Conservation (phyloP, 148 eudicot genomes). For the Amaranthus cruentus region DNA sequence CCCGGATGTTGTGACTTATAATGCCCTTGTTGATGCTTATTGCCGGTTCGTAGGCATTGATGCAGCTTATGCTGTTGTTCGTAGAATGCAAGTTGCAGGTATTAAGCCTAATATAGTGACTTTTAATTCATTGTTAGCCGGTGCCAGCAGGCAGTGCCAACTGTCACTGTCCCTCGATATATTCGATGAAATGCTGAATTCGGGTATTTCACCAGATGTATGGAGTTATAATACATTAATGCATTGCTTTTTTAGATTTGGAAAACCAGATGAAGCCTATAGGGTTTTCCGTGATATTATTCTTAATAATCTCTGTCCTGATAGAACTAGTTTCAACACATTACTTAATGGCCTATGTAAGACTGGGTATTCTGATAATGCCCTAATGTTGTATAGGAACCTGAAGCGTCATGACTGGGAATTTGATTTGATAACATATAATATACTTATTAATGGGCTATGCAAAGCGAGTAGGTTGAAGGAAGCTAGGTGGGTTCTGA, state of each 20-base stretch:
- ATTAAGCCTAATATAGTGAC: conserved; percentile 72
- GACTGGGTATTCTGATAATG: conserved; percentile 58
- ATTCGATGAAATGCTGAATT: conserved; percentile 71
- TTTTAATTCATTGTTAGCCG: conserved; percentile 68
- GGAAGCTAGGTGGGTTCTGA: conserved; percentile 45
- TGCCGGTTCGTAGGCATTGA: conserved; percentile 68
- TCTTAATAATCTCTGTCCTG: conserved; percentile 39
- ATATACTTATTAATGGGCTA: conserved; percentile 70
- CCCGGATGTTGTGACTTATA: conserved; percentile 86
- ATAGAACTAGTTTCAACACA: conserved; percentile 57
- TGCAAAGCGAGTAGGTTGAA: conserved; percentile 55
- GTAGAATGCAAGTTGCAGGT: conserved; percentile 80
- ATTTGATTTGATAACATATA: conserved; percentile 64
- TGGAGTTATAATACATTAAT: conserved; percentile 89
- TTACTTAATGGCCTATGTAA: conserved; percentile 77
- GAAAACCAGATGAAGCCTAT: conserved; percentile 71
- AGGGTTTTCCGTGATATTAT: conserved; percentile 51
- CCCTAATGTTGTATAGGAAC: conserved; percentile 63
- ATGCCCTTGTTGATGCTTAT: conserved; percentile 71
- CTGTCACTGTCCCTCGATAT: conserved; percentile 43
- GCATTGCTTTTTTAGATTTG: conserved; percentile 71
- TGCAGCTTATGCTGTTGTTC: conserved; percentile 58
- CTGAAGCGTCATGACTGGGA: conserved; percentile 51
- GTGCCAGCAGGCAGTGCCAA: conserved; percentile 53
- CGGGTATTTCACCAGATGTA: conserved; percentile 60